Base-by-base conservation (phyloP, 225 moss, liverwort and hornwort species). In the Sphagnum tenellum region DNA sequence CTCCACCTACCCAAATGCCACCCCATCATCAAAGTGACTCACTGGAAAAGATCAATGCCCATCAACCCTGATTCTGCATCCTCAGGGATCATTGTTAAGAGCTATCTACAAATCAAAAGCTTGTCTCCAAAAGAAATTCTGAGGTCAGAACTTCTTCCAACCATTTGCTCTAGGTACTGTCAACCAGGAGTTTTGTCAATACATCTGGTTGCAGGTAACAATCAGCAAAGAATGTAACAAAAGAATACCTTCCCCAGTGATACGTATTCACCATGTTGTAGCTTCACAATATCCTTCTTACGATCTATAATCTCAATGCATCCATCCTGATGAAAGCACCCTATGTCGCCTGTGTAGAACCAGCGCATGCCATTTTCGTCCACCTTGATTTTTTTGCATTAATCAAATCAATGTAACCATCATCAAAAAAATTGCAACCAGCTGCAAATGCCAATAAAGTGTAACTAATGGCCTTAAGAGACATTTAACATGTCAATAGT, bases 261-360 rank as follows among this genome's bases (percentile, higher is more conserved):
- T 2, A 98, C 87, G 45, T 92, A 98, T 73, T 98, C 96, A 66
- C 96, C 96, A 61, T 89, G 80, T 72, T 92, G 92, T 69, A 98
- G 75, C 74, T 98, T 98, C 70, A 98, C 92, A 49, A 98, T 98
- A 59, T 98, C 96, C 76, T 98, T 98, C 72, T 92, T 98, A 62
- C 96, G 86, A 79, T 98, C 96, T 67, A 98, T 79, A 57, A 98
- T 93, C 62, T 98, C 92, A 62, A 98, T 48, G 64, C 88, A 87
- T 49, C 96, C 96, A 78, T 98, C 96, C 45, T 77, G 74, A 65
- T 98, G 92, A 61, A 98, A 79, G 12, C 70, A 83, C 12, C 90
- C 96, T 57, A 98, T 82, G 70, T 98, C 96, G 9, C 96, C 96
- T 12, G 90, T 88, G 62, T 79, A 90, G 76, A 98, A 98, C 96